Percentiles rank a stretch among this genome's conserved stretches.
These are phyloP conservation scores for Penicillium steckii DNA, from an alignment of 495 filamentous ascomycete species.

Conservation along the genomic window DNA sequence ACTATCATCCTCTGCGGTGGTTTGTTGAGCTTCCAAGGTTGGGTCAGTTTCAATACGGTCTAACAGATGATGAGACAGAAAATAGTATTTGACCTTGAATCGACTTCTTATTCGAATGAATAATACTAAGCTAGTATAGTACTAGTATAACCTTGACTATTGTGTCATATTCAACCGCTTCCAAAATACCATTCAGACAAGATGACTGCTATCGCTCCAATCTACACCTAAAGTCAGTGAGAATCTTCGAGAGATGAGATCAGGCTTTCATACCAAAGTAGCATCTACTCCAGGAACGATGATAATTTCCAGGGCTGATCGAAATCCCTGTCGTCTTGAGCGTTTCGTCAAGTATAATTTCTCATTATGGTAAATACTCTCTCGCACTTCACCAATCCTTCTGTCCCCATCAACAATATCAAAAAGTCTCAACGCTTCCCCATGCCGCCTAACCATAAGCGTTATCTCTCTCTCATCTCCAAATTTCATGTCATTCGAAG, in stretches of 20 bases:
- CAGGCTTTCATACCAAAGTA: constrained; percentile 18
- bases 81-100: too few relatives aligned
- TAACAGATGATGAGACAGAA: too few relatives aligned
- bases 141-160: too few relatives aligned
- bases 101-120: too few relatives aligned
- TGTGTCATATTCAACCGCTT: background rate
- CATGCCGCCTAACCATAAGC: constrained; percentile 15
- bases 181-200: constrained; percentile 15
- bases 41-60: too few relatives aligned
- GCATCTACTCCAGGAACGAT: constrained; percentile 24
- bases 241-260: background rate
- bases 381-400: constrained; percentile 24
- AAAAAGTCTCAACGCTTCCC: constrained; percentile 18
- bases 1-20: too few relatives aligned
- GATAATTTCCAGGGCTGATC: constrained; percentile 22
- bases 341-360: constrained; percentile 15
- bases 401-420: constrained; percentile 29
- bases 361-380: constrained; percentile 28
- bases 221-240: background rate
- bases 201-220: constrained; percentile 12
- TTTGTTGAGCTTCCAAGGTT: too few relatives aligned
- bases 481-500: constrained; percentile 15
- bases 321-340: constrained; percentile 6
- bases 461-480: constrained; percentile 21
- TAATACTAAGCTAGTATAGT: too few relatives aligned